Percentiles rank a stretch among this genome's conserved stretches.
phyloP scores from a whole-genome alignment of 2,329 filamentous ascomycete genomes.

The Sclerotinia spermophila region DNA sequence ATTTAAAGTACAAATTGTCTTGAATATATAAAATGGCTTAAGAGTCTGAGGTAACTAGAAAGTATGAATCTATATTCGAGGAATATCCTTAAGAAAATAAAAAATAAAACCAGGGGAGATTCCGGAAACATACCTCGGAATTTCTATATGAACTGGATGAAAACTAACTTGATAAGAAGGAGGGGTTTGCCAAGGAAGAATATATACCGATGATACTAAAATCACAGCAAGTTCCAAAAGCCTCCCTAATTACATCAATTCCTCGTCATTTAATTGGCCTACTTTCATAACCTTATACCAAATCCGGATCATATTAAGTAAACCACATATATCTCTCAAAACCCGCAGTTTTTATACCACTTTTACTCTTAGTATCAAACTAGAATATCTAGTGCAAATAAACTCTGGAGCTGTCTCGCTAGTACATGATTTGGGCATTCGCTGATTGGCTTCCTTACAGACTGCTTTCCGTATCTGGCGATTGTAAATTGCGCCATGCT shows the following conservation, averaged over 20 bases:
- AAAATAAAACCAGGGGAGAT: neutral
- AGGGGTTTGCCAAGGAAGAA: neutral
- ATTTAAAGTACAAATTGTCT: neutral
- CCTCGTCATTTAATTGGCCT: neutral
- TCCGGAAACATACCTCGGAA: neutral
- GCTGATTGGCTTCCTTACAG: neutral
- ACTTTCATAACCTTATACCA: neutral
- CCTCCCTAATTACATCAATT: neutral
- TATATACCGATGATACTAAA: neutral
- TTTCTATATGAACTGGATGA: neutral
- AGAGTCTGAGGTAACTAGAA: neutral
- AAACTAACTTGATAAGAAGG: neutral
- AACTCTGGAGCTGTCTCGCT: neutral
- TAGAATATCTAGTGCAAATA: neutral
- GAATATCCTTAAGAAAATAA: neutral
- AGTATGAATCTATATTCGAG: neutral
- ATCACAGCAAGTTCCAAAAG: rapidly evolving
- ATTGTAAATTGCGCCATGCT: too few relatives aligned
- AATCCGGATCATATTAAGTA: neutral
- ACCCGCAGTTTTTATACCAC: neutral
- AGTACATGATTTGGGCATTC: neutral
- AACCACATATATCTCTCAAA: neutral
- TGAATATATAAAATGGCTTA: neutral
- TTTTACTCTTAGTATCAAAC: neutral
- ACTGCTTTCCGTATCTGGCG: neutral